Evolutionary conservation across 305 asterid genomes (phyloP).

Genomic region (Solanum hybrid): DNA sequence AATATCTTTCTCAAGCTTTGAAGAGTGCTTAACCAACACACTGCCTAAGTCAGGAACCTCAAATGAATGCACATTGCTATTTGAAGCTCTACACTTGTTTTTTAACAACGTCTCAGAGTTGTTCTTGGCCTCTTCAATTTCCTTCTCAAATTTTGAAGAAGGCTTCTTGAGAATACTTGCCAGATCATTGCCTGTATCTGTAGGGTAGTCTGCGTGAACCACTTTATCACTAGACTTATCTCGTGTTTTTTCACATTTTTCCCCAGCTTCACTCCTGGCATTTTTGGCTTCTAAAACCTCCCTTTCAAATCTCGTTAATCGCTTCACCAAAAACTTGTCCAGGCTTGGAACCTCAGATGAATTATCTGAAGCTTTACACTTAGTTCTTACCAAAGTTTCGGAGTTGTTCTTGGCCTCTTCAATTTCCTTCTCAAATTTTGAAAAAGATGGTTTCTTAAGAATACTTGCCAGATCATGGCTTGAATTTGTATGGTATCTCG

Average conservation of each 20-base stretch:
- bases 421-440: conserved; percentile 4
- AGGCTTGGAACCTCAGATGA: conserved; percentile 49
- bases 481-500: conserved; percentile 6
- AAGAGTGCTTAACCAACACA: conserved; percentile 32
- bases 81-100: neutral
- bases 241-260: conserved; percentile 5
- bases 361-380: neutral
- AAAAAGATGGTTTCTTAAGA: conserved; percentile 7
- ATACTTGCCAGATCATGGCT: conserved; percentile 7
- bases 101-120: neutral
- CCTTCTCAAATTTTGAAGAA: conserved; percentile 3
- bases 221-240: conserved; percentile 12
- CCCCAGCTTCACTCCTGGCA: conserved; percentile 30
- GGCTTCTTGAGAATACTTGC: conserved; percentile 11
- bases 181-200: conserved; percentile 8
- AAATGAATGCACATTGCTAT: neutral
- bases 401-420: conserved; percentile 8
- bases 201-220: neutral
- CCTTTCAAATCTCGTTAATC: conserved; percentile 76
- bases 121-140: conserved; percentile 7
- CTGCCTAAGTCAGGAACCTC: conserved; percentile 45
- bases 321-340: conserved; percentile 74
- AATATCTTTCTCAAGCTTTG: conserved; percentile 57
- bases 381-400: neutral
- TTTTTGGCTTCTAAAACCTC: conserved; percentile 79